phyloP scores from a whole-genome alignment of 305 asterid genomes.

The Nicotiana rustica region DNA sequence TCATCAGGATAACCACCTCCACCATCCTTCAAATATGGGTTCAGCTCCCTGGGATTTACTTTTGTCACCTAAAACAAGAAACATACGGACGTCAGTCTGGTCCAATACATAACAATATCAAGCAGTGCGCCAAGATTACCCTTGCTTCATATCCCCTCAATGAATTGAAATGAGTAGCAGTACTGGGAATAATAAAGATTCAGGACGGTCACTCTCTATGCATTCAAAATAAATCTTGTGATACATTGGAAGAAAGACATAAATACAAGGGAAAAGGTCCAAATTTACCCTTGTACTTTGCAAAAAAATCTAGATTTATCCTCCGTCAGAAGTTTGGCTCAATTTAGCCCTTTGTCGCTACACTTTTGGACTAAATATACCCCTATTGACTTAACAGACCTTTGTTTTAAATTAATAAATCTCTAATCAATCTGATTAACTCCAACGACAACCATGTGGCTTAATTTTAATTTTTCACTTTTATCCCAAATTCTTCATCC shows the following conservation, averaged over 20 bases:
- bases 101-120: constrained; percentile 31
- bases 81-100: constrained; percentile 33
- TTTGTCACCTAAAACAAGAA: constrained; percentile 55
- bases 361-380: too few species aligned
- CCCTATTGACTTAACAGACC: too few species aligned
- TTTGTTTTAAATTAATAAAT: too few species aligned
- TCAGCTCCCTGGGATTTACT: constrained; percentile 79
- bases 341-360: too few species aligned
- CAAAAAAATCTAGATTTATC: too few species aligned
- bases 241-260: constrained; percentile 2
- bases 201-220: not conserved
- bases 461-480: too few species aligned
- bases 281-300: too few species aligned
- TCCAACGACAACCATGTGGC: too few species aligned
- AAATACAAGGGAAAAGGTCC: not conserved
- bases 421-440: too few species aligned
- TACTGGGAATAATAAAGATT: not conserved
- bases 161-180: not conserved
- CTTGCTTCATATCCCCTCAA: constrained; percentile 4
- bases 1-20: constrained; percentile 91
- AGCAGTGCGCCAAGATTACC: constrained; percentile 10
- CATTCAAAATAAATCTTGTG: not conserved
- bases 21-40: constrained; percentile 76
- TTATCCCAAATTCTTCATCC: too few species aligned
- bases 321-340: too few species aligned